Evolutionary conservation across 441 rosid genomes (phyloP).

Genomic region (Erodium moschatum): DNA sequence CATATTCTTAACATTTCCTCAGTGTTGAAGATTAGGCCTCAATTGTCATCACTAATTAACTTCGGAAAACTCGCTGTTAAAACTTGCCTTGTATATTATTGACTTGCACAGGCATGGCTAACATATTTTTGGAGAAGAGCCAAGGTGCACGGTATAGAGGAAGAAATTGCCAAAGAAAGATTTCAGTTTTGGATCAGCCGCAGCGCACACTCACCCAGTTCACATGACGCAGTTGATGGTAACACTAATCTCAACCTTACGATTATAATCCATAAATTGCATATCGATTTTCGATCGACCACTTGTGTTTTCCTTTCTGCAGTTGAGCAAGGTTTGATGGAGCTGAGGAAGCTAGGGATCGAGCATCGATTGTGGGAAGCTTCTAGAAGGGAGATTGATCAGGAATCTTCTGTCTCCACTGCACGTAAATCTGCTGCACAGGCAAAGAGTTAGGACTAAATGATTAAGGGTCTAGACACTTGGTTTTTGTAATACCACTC

Average conservation of each 20-base stretch:
- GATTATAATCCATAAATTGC: background rate
- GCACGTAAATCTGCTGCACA: background rate
- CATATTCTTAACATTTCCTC: background rate
- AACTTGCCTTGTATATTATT: background rate
- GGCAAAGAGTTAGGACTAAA: background rate
- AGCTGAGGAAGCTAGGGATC: conserved; percentile 80
- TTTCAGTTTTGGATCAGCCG: conserved; percentile 60
- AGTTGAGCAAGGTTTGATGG: conserved; percentile 81
- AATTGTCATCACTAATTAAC: background rate
- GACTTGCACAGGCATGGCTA: conserved; percentile 53
- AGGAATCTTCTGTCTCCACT: conserved; percentile 21
- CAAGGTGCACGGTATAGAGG: conserved; percentile 49
- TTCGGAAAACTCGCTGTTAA: no score
- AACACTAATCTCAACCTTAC: conserved; percentile 10
- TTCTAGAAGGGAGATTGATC: conserved; percentile 65
- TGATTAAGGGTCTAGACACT: background rate
- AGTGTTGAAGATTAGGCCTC: background rate
- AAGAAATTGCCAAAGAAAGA: conserved; percentile 44
- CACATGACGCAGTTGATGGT: conserved; percentile 86
- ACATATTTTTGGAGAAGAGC: conserved; percentile 78
- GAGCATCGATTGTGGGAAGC: conserved; percentile 97
- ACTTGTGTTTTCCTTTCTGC: conserved; percentile 1
- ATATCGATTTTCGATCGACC: background rate
- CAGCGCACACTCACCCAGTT: conserved; percentile 56
- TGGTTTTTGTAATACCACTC: background rate